Evolutionary conservation across 331 rosid species (phyloP).

Genomic region (Erythrophleum ivorense): DNA sequence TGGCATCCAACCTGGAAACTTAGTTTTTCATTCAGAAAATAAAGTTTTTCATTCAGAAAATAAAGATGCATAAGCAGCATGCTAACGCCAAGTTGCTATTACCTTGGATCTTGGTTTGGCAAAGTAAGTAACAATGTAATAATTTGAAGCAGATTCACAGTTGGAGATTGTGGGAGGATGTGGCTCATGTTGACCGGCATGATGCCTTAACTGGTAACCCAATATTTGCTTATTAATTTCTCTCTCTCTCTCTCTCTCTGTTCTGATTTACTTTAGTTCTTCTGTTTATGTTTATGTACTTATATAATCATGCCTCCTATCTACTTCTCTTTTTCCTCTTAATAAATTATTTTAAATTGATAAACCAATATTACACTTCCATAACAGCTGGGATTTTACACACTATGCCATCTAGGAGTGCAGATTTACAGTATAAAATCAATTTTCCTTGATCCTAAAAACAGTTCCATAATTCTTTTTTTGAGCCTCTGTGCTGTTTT

Average conservation of each 20-base stretch:
- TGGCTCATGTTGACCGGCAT: slow-evolving; percentile 78
- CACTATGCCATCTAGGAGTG: not conserved
- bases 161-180: slow-evolving; percentile 96
- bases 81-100: too few species aligned
- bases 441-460: not conserved
- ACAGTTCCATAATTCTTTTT: not conserved
- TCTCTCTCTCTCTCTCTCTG: not conserved
- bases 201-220: slow-evolving; percentile 67
- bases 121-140: slow-evolving; percentile 36
- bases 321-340: not conserved
- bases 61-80: slow-evolving; percentile 5
- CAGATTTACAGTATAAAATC: not conserved
- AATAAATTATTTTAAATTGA: not conserved
- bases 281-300: not conserved
- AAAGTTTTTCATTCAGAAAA: too few species aligned
- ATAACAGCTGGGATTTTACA: not conserved
- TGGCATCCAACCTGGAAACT: not conserved
- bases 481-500: not conserved
- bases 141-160: slow-evolving; percentile 77
- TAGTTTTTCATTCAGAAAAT: not conserved
- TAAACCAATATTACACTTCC: not conserved
- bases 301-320: not conserved
- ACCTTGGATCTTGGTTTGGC: slow-evolving; percentile 38
- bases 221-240: slow-evolving; percentile 6
- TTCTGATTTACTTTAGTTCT: slow-evolving; percentile 1